A percentile compares a stretch with the other conserved stretches of the same genome.
Evolutionary conservation across 495 filamentous ascomycete species (phyloP).

Genomic region (Penicillium bialowiezense): DNA sequence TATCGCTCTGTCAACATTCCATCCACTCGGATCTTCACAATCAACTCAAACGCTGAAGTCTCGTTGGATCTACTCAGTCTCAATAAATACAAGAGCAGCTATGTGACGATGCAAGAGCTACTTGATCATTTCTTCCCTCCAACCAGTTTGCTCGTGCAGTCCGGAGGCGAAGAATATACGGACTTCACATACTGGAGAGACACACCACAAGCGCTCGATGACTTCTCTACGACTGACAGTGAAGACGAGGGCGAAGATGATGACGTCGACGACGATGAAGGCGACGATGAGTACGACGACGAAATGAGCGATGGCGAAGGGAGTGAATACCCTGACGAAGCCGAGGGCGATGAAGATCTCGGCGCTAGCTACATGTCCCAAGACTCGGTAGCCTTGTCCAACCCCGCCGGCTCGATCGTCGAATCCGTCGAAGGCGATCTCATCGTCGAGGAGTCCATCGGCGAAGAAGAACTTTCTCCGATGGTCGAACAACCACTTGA

Average conservation of each 20-base stretch:
- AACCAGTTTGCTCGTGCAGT: slow-evolving; percentile 68
- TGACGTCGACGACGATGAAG: slow-evolving; percentile 42
- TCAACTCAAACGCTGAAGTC: slow-evolving; percentile 97
- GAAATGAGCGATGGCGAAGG: slow-evolving; percentile 39
- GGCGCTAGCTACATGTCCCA: slow-evolving; percentile 61
- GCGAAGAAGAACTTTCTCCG: slow-evolving; percentile 10
- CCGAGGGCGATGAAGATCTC: slow-evolving; percentile 45
- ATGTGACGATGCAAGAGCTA: slow-evolving; percentile 92
- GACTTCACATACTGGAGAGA: slow-evolving; percentile 90
- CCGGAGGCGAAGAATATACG: slow-evolving; percentile 80
- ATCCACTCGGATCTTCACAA: slow-evolving; percentile 91
- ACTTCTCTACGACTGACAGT: slow-evolving; percentile 74
- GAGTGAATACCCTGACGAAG: slow-evolving; percentile 45
- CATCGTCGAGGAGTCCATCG: slow-evolving; percentile 12
- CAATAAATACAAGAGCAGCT: slow-evolving; percentile 94
- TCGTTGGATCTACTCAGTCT: slow-evolving; percentile 86
- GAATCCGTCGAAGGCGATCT: slow-evolving; percentile 31
- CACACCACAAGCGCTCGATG: slow-evolving; percentile 66
- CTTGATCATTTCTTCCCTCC: slow-evolving; percentile 97
- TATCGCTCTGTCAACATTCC: slow-evolving; percentile 96
- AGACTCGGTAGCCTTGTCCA: slow-evolving; percentile 49
- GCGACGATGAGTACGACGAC: slow-evolving; percentile 38
- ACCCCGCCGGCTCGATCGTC: slow-evolving; percentile 41
- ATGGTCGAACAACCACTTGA: slow-evolving; percentile 4
- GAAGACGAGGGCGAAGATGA: slow-evolving; percentile 52